These are phyloP conservation scores for Jacaranda copaia DNA, from an alignment of 257 asterid species.

Conservation along the genomic window DNA sequence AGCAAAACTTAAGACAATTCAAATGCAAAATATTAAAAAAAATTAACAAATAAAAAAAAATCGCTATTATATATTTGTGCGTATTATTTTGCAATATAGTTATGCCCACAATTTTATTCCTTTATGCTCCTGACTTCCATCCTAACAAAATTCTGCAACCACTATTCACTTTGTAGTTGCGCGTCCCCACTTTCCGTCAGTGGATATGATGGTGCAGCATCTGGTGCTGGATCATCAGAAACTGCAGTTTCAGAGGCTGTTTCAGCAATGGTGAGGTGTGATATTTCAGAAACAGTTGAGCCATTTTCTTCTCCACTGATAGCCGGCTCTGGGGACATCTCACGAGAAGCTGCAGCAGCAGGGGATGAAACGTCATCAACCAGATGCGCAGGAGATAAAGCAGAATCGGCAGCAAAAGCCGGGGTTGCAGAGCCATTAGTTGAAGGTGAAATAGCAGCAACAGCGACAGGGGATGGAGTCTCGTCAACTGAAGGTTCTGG, in stretches of 20 bases:
- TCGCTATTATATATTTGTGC: constrained; percentile 13
- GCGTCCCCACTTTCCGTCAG: constrained; percentile 41
- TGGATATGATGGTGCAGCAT: constrained; percentile 39
- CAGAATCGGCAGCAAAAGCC: constrained; percentile 37
- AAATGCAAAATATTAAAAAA: not conserved
- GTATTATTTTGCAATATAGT: constrained; percentile 20
- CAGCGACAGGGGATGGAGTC: constrained; percentile 46
- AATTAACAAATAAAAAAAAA: not conserved
- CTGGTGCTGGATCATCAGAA: constrained; percentile 31
- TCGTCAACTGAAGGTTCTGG: constrained; percentile 50
- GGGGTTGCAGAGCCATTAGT: constrained; percentile 55
- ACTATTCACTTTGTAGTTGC: constrained; percentile 38
- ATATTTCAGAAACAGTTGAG: constrained; percentile 52
- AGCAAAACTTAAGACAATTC: not conserved
- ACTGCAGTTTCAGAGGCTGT: constrained; percentile 50
- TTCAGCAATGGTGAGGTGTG: constrained; percentile 56
- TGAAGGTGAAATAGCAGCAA: constrained; percentile 47
- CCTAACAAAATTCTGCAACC: constrained; percentile 42
- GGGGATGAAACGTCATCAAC: constrained; percentile 46
- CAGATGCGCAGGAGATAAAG: constrained; percentile 47
- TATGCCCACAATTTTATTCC: constrained; percentile 23
- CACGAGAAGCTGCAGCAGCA: constrained; percentile 38
- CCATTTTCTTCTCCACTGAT: constrained; percentile 62
- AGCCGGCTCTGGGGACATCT: constrained; percentile 58
- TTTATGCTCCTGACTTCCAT: not conserved